Evolutionary conservation across 257 asterid species (phyloP), one percentile per base, ranked within the genome.

Genomic region (Lantana camara): DNA sequence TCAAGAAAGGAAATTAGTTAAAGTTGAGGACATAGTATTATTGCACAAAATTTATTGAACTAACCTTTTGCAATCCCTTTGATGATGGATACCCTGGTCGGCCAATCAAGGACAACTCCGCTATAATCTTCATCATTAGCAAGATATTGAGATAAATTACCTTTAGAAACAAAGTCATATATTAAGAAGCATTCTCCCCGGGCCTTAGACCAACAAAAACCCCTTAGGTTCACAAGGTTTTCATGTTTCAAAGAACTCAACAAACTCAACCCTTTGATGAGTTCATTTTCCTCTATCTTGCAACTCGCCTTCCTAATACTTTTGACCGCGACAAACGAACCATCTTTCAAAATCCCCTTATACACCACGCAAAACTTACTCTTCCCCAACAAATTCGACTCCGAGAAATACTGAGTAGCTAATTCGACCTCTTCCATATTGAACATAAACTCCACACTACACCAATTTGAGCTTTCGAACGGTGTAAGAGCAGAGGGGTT

Each of bases 351-450:
- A 9, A 80, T 71, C 46, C 99, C 99, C 72, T 68, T 88, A 23
- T 86, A 88, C 1, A 90, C 96, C 0, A 84, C 86, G 12, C 90
- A 88, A 66, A 86, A 86, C 63, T 88, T 90, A 53, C 96, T 83
- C 82, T 70, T 86, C 38, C 99, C 98, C 83, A 94, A 40, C 12
- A 94, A 68, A 55, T 85, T 88, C 73, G 11, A 66, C 69, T 85
- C 96, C 0, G 96, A 88, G 79, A 94, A 94, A 78, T 94, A 94
- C 66, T 83, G 98, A 8, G 99, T 88, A 10, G 98, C 99, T 0
- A 96, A 94, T 64, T 94, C 96, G 21, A 94, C 80, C 57, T 94
- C 99, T 67, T 94, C 98, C 73, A 88, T 22, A 16, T 90, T 94
- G 22, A 86, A 90, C 77, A 76, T 90, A 10, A 70, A 76, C 13